Evolutionary conservation across 352 stramenopile species (phyloP).

Genomic region (Pythium brassicae): DNA sequence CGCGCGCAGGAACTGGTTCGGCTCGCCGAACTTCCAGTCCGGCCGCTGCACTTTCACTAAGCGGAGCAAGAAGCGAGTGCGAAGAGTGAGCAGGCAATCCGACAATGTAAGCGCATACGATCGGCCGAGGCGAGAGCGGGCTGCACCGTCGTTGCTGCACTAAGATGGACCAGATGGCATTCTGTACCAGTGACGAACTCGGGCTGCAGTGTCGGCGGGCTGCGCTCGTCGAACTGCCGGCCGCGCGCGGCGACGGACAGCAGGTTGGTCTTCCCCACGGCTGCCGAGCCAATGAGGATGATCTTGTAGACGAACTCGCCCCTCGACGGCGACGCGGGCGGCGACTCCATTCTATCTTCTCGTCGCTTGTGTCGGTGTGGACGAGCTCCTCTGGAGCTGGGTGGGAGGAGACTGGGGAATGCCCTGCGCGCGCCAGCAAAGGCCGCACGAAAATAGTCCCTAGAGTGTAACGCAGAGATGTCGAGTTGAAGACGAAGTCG

Average conservation of each 20-base stretch:
- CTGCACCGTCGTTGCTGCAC: too few relatives aligned
- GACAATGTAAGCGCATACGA: background rate
- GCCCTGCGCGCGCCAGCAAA: background rate
- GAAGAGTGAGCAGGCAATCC: too few relatives aligned
- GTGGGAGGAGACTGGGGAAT: background rate
- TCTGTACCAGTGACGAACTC: constrained; percentile 65
- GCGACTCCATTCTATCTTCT: constrained; percentile 17
- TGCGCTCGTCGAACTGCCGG: constrained; percentile 53
- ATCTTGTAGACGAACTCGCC: constrained; percentile 56
- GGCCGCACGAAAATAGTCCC: background rate
- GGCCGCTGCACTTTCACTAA: constrained; percentile 60
- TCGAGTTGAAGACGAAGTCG: too few relatives aligned
- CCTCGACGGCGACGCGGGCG: constrained; percentile 33
- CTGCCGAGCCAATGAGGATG: constrained; percentile 55
- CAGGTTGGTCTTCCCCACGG: constrained; percentile 65
- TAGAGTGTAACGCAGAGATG: too few relatives aligned
- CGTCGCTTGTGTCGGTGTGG: background rate
- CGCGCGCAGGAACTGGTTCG: constrained; percentile 57
- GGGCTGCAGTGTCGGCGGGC: constrained; percentile 43
- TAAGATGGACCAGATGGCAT: too few relatives aligned
- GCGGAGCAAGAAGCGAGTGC: too few relatives aligned
- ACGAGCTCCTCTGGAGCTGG: too few relatives aligned
- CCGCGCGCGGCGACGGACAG: constrained; percentile 49
- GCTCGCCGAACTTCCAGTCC: constrained; percentile 66
- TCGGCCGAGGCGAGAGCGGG: too few relatives aligned